A percentile compares a stretch with the other conserved stretches of the same genome.
These are phyloP conservation scores for Lyophyllum semitale DNA, from an alignment of 768 basidiomycete species.

Conservation along the genomic window DNA sequence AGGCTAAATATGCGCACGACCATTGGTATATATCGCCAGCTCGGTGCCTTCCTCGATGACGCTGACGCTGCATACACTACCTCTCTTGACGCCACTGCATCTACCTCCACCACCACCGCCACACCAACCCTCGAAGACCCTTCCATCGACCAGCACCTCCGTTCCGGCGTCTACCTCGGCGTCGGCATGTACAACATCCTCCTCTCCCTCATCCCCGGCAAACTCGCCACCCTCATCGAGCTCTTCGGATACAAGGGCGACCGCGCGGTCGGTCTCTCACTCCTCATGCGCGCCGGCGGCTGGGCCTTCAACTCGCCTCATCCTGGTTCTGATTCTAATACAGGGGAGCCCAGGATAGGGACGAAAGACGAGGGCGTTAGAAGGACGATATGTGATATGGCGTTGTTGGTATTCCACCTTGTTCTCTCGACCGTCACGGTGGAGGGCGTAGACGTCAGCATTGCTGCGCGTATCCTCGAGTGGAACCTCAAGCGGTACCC, in stretches of 20 bases:
- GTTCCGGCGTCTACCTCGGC: slow-evolving; percentile 90
- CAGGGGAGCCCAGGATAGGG: background rate
- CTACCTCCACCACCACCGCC: slow-evolving; percentile 1
- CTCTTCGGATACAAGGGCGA: slow-evolving; percentile 92
- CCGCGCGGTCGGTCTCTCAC: slow-evolving; percentile 61
- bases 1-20: slow-evolving; percentile 92
- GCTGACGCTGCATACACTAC: slow-evolving; percentile 56
- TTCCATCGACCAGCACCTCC: slow-evolving; percentile 81
- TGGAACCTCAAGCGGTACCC: slow-evolving; percentile 87
- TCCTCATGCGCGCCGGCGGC: slow-evolving; percentile 66
- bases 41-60: slow-evolving; percentile 75
- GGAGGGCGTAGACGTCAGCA: slow-evolving; percentile 71
- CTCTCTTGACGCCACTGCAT: slow-evolving; percentile 2
- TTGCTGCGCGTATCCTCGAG: slow-evolving; percentile 75
- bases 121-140: slow-evolving; percentile 49
- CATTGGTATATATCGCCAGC: slow-evolving; percentile 78
- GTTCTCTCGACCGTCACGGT: slow-evolving; percentile 79
- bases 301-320: too few species aligned
- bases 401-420: slow-evolving; percentile 88
- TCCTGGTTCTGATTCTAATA: too few species aligned
- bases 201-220: slow-evolving; percentile 81
- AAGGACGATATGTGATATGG: slow-evolving; percentile 82
- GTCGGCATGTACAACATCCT: slow-evolving; percentile 85
- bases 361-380: slow-evolving; percentile 76
- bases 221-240: slow-evolving; percentile 79